Evolutionary conservation across 805 yeast species (phyloP), one percentile per base, ranked within the genome.

Genomic region (Pichia paraexigua): DNA sequence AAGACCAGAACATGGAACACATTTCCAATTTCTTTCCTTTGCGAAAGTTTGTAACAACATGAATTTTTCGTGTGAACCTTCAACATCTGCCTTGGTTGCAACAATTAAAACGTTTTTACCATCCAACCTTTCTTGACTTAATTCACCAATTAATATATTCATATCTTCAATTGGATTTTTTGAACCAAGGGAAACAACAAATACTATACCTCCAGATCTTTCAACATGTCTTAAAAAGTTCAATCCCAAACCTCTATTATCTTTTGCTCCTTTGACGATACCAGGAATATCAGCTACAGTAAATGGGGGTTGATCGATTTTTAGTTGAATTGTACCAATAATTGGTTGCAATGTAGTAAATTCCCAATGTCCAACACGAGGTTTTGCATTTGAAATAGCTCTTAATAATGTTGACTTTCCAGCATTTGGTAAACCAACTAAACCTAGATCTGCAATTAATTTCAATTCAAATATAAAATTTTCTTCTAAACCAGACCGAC

Each of bases 261-360:
- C 71, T 9, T 82, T 77, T 0, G 99, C 98, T 8, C 96, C 97
- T 65, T 82, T 77, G 53, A 94, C 86, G 44, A 94, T 85, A 8
- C 99, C 99, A 0, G 99, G 99, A 52, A 94, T 94, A 70, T 94
- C 99, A 1, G 98, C 98, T 1, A 94, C 97, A 0, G 97, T 87
- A 64, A 92, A 91, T 6, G 85, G 77, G 5, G 78, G 79, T 53
- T 76, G 75, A 57, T 82, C 87, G 2, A 84, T 76, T 1, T 84
- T 78, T 21, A 82, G 66, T 45, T 76, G 74, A 15, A 94, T 86
- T 0, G 97, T 92, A 4, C 99, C 99, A 46, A 94, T 80, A 0
- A 89, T 84, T 0, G 99, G 99, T 54, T 83, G 88, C 49, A 94
- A 70, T 0, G 99, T 94, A 0, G 99, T 94, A 64, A 94, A 94